Base-by-base conservation (phyloP, 805 yeast species). In the Wickerhamiella azymoides region DNA sequence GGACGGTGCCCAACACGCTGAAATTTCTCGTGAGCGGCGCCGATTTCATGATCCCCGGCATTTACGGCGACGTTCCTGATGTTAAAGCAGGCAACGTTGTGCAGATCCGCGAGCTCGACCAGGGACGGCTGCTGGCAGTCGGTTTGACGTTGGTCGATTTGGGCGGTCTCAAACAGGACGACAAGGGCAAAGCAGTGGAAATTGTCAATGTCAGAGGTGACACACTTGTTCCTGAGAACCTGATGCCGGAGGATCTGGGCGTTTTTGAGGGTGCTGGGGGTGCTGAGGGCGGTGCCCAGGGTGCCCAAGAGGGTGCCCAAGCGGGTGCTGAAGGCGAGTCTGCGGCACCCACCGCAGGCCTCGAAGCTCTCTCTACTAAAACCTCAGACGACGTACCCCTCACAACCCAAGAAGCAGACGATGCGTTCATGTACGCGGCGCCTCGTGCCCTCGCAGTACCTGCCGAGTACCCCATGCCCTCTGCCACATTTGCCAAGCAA, bases 21-120 rank as follows among this genome's bases (percentile, higher is more conserved):
- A 79, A 73, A 41, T 74, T 76, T 10, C 63, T 86, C n/a, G 64
- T 69, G 27, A 75, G 74, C 48, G 96, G 96, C 10, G 96, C 97
- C 0, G 71, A 68, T 50, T 59, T 67, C 47, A 67, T 67, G 71
- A 50, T 58, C 11, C 70, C 67, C 1, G 71, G 71, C 0, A 54
- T 72, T 5, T 62, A 73, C 3, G 74, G 73, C 3, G 77, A 77
- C 0, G 78, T 81, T 54, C 83, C 79, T 40, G 38, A 52, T 0
- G 53, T 70, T 4, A 66, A 73, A 5, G 63, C 62, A 39, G 93
- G 85, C 0, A 56, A 69, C 0, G 57, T 84, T 2, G 94, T 86
- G 16, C 94, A 82, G 1, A 69, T 89, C 21, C 84, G 79, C 0
- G 74, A 76, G 50, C 65, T 69, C 25, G 69, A 71, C 13, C 33